phyloP scores from a whole-genome alignment of 768 basidiomycete genomes.

The Phlebiopsis gigantea region DNA sequence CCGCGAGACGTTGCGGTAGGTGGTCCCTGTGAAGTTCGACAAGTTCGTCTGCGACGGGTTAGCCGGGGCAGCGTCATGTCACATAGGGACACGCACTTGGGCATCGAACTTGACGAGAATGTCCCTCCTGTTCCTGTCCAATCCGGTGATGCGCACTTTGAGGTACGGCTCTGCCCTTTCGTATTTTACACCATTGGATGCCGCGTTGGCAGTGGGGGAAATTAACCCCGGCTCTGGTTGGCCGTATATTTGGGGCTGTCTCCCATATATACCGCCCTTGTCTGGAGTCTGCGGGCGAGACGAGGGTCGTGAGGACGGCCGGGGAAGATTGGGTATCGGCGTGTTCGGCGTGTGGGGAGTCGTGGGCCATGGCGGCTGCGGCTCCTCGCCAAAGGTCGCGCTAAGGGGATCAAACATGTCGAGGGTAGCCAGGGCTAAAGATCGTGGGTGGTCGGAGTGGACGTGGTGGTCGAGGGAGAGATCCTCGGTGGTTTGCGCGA shows the following conservation, averaged over 20 bases:
- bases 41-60: slow-evolving; percentile 71
- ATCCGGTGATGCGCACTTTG: slow-evolving; percentile 79
- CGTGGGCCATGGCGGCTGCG: slow-evolving; percentile 71
- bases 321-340: slow-evolving; percentile 66
- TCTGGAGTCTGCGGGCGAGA: slow-evolving; percentile 12
- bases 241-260: slow-evolving; percentile 82
- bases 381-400: slow-evolving; percentile 46
- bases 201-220: slow-evolving; percentile 61
- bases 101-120: slow-evolving; percentile 93
- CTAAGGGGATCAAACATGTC: slow-evolving; percentile 72
- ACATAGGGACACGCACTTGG: slow-evolving; percentile 56
- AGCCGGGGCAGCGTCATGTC: not conserved
- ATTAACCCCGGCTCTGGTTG: slow-evolving; percentile 81
- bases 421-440: slow-evolving; percentile 3
- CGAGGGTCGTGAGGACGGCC: slow-evolving; percentile 46
- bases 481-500: not conserved
- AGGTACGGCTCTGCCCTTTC: slow-evolving; percentile 83
- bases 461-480: slow-evolving; percentile 1
- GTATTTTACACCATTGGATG: slow-evolving; percentile 63
- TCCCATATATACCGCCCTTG: slow-evolving; percentile 59
- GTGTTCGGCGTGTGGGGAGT: slow-evolving; percentile 71
- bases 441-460: not conserved
- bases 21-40: slow-evolving; percentile 81
- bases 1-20: slow-evolving; percentile 91
- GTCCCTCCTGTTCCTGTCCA: slow-evolving; percentile 95